phyloP scores from a whole-genome alignment of 192 early-diverging fungal genomes.

The Backusella liffmaniae region DNA sequence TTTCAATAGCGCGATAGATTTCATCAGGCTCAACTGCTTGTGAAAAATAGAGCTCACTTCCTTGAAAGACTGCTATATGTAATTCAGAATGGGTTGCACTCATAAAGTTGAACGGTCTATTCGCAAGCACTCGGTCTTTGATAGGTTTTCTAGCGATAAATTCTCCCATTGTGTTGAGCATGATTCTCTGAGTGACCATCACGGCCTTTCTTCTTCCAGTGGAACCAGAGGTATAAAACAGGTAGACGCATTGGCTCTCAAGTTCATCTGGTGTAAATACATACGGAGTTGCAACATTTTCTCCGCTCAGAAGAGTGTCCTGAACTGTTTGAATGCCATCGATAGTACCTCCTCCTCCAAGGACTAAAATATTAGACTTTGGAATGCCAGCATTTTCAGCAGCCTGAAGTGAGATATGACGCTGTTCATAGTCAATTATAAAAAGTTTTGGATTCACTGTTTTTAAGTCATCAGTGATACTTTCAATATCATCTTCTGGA shows the following conservation, averaged over 20 bases:
- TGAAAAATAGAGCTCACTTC: slow-evolving; percentile 5
- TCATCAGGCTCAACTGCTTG: slow-evolving; percentile 5
- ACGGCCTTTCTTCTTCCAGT: slow-evolving; percentile 2
- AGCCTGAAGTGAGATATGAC: background rate
- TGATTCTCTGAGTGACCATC: background rate
- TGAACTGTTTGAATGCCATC: background rate
- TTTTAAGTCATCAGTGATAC: background rate
- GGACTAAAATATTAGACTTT: background rate
- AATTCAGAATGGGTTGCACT: background rate
- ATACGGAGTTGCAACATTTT: background rate
- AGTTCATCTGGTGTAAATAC: background rate
- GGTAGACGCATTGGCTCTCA: background rate
- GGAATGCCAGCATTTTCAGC: background rate
- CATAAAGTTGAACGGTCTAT: background rate
- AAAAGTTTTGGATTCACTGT: background rate
- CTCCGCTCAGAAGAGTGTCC: background rate
- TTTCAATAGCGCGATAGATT: slow-evolving; percentile 2
- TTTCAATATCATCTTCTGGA: background rate
- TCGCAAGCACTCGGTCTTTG: background rate
- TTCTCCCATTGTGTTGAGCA: background rate
- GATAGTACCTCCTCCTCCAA: background rate
- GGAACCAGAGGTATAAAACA: slow-evolving; percentile 1
- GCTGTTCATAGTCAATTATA: background rate
- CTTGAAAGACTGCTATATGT: background rate
- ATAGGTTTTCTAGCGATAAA: background rate